Evolutionary conservation across 208 protist species (phyloP).

Genomic region (Entamoeba invadens): DNA sequence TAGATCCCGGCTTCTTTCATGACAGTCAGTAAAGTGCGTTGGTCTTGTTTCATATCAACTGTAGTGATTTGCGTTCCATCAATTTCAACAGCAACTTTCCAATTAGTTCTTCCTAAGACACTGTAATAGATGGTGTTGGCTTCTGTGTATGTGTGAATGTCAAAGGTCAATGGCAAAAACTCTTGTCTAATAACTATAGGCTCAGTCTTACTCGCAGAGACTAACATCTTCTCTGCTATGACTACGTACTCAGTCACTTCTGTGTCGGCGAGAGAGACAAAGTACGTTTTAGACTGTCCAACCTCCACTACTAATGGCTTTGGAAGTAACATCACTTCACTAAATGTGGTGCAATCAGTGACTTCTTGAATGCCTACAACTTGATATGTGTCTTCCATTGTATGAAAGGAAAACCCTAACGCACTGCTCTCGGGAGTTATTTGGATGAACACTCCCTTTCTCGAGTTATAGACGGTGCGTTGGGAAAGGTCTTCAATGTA

Average conservation of each 20-base stretch:
- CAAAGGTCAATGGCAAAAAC: not conserved
- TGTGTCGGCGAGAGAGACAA: not conserved
- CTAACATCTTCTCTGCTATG: not conserved
- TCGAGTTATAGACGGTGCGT: not conserved
- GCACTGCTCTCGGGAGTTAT: not conserved
- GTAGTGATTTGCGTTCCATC: not conserved
- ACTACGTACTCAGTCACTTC: not conserved
- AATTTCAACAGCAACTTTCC: not conserved
- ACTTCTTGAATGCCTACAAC: not conserved
- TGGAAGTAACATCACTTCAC: not conserved
- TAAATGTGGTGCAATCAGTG: not conserved
- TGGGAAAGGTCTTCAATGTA: not conserved
- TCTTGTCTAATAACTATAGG: not conserved
- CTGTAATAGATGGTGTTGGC: not conserved
- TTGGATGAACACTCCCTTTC: not conserved
- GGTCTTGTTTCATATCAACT: not conserved
- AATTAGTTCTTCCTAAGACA: not conserved
- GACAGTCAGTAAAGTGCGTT: not conserved
- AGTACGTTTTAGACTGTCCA: not conserved
- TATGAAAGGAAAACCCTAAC: not conserved
- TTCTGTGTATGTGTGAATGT: not conserved
- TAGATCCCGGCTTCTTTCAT: not conserved
- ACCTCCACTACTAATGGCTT: not conserved
- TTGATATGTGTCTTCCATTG: not conserved
- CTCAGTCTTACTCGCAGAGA: not conserved